Evolutionary conservation across 345 rosid species (phyloP), one percentile per base, ranked within the genome.

Genomic region (Brassica carinata): DNA sequence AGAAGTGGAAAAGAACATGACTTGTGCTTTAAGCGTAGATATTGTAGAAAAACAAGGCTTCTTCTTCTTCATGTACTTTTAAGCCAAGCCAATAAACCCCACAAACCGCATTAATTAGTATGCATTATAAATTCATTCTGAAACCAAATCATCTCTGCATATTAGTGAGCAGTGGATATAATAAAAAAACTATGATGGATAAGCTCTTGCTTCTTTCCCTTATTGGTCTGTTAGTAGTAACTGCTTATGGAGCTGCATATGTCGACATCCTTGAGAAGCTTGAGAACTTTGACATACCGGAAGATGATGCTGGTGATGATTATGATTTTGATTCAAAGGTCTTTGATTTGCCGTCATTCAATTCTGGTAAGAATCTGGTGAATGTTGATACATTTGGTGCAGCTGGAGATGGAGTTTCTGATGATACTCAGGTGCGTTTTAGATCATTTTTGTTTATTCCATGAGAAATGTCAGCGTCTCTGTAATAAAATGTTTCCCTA

Each of bases 351-450:
- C 85, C 88, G 2, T 85, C 85, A 6, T 89, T 89, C 87, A 85
- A 72, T 17, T 90, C 92, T 55, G 75, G 87, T 79, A 89, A 86
- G 85, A 92, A 84, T 82, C 85, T 92, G 72, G 97, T 96, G 76
- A 94, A 92, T 80, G 98, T 96, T 48, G 97, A 96, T 80, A 88
- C 95, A 86, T 96, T 96, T 68, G 97, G 92, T 76, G 97, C 99
- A 51, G 91, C 55, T 78, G 99, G 97, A 83, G 90, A 96, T 89
- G 99, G 97, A 69, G 84, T 91, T 83, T 86, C 96, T 71, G 99
- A 96, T 86, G 98, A 96, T 80, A 92, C 98, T 31, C 82, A 91
- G 99, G 99, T 96, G 61, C 62, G 73, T 79, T 68, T 78, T 70
- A 9, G 59, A 67, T 18, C 51, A 26, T 69, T 74, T 38, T 64